Base-by-base conservation (phyloP, 2,329 filamentous ascomycete genomes). In the Hirsutella minnesotensis region DNA sequence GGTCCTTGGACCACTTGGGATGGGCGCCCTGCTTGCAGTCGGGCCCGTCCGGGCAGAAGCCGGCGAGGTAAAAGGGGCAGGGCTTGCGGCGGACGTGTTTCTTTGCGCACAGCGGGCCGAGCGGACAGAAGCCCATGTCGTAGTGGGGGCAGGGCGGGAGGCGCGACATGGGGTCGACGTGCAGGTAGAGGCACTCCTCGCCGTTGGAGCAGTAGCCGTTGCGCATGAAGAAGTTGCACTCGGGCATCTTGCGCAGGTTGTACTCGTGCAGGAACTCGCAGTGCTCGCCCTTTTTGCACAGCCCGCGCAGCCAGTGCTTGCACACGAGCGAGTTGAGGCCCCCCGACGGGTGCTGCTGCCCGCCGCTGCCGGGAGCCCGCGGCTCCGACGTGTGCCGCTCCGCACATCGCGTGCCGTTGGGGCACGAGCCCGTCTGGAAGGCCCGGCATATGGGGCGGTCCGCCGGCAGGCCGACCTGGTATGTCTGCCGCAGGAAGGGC, bases 241-340 rank as follows among this genome's bases (percentile, higher is more conserved):
- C 92, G 49, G 92, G 89, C 87, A 96, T 96, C 64, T 92, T 89
- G 49, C 92, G 81, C 53, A 98, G 76, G 66, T 98, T 96, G 71
- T 95, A 98, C 66, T 96, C 92, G 72, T 98, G 92, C 39, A 96
- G 72, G 57, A 96, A 98, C 69, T 98, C 92, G 79, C 92, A 98
- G 52, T 81, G 79, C 58, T 95, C 83, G 55, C 90, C 92, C 66
- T 96, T 96, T 61, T 98, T 98, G 73, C 92, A 98, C 18, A 98
- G 78, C 0, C 89, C 90, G 50, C 94, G 86, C 57, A 96, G 80
- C 81, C 92, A 96, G 72, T 96, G 92, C 69, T 98, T 98, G 79
- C 92, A 98, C 47, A 98, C 90, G 15, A 96, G 79, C 58, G 77
- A 84, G 66, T 83, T 86, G 60, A 83, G 83, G 29, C 79, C 79